These are phyloP conservation scores for Tuber aestivum DNA, from an alignment of 495 filamentous ascomycete genomes.

Conservation along the genomic window DNA sequence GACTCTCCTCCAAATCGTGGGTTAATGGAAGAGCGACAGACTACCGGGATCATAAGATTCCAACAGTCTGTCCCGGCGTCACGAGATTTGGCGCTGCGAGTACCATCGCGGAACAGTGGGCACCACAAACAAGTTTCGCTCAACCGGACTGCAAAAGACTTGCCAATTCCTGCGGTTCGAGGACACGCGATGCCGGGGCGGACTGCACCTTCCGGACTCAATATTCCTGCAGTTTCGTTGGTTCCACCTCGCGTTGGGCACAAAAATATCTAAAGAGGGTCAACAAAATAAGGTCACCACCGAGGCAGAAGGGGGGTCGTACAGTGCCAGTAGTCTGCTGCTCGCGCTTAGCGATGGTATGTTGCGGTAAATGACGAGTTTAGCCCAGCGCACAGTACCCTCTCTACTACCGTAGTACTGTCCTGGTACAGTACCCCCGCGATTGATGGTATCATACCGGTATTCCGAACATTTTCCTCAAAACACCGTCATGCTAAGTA, in stretches of 20 bases:
- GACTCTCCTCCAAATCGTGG: background rate
- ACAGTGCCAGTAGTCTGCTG: too few relatives aligned
- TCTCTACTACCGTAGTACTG: too few relatives aligned
- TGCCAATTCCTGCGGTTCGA: background rate
- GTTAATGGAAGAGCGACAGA: background rate
- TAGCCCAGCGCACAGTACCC: too few relatives aligned
- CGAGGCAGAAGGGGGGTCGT: background rate
- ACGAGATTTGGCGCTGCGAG: background rate
- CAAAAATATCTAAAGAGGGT: background rate
- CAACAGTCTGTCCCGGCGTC: background rate
- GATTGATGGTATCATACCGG: too few relatives aligned
- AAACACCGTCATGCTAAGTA: background rate
- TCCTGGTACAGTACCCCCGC: background rate
- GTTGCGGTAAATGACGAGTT: background rate
- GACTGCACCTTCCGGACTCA: background rate
- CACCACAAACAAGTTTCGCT: background rate
- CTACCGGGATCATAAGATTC: background rate
- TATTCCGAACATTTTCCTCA: background rate
- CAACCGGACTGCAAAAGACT: background rate
- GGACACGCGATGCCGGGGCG: background rate
- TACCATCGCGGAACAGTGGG: background rate
- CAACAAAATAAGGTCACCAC: background rate
- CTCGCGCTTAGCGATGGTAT: background rate
- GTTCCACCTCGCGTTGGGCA: background rate
- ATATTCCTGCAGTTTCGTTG: background rate